Base-by-base conservation (phyloP, 768 basidiomycete species). In the Suillus subluteus region DNA sequence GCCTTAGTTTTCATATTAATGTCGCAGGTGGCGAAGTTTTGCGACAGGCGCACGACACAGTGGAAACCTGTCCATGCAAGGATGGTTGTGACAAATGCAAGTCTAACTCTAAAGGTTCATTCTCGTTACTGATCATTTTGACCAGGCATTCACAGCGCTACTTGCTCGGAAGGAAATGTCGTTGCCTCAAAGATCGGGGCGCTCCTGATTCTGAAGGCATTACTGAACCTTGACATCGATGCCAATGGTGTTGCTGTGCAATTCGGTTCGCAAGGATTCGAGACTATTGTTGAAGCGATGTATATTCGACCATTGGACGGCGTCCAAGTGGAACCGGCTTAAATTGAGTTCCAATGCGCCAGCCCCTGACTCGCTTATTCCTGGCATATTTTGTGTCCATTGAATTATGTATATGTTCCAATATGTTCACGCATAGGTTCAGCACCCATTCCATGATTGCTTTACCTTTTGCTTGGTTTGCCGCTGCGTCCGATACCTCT, bases 181-280 rank as follows among this genome's bases (percentile, higher is more conserved):
- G 87, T 95, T 4, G 83, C 82, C 18, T 92, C 90, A 13, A 95
- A 95, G 74, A 64, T 84, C 8, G 94, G 94, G n/a, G 92, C 93
- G 1, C 74, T 83, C 35, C 76, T 94, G 35, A 79, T 95, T 46
- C 78, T 95, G 8, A 85, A 85, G 54, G 83, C 84, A 21, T 75
- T 95, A 16, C 83, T 94, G 21, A 84, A 79, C 43, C 68, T 82
- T 38, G 73, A 79, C 38, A 79, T 83, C 65, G 73, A 83, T 66
- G 69, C 76, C 6, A 74, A 81, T 41, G 73, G 68, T 52, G 77
- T 87, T 64, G 79, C 82, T 2, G 65, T 71, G 41, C 77, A 79
- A 67, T 68, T 67, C 18, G 64, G 64, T 30, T 35, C 54, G 32
- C 66, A 74, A 7, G 76, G 79, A 23, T 78, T 76, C 43, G 79